Base-by-base conservation (phyloP, 2,329 filamentous ascomycete genomes). In the Aciculosporium take region DNA sequence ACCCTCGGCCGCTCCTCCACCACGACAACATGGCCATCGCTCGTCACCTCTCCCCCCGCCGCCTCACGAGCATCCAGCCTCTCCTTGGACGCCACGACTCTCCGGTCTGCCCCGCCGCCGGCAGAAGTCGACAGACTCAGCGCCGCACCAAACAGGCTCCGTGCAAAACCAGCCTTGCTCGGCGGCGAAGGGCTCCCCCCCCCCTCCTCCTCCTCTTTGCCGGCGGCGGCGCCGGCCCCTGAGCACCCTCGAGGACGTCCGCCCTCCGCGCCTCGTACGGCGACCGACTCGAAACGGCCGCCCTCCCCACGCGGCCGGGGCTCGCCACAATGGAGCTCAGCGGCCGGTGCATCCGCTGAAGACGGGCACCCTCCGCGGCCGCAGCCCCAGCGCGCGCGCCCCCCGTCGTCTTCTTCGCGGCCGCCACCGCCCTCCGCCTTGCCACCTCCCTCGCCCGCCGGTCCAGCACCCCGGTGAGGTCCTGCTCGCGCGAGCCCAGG, bases 391-490 rank as follows among this genome's bases (percentile, higher is more conserved):
- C 38, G 15, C 29, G 18, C 21, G 33, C 21, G 17, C 40, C 41
- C 37, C 45, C 50, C 39, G 51, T 51, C 24, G 43, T 41, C 12
- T 49, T 52, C 40, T 64, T 62, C n/a, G 60, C 58, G 12, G 65
- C 63, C 40, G 62, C 64, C 43, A 64, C 63, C 5, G 62, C 60
- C 36, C 71, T 63, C 13, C 69, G 58, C 46, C 67, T 61, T 42
- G 66, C 69, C 31, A 67, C 72, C 43, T 79, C 70, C 50, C 72
- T 78, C 8, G 65, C 64, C 43, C 75, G 74, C 59, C 81, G 87
- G 46, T 84, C 79, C 35, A 91, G 63, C 23, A 95, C 60, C 23
- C 79, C 78, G 0, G 81, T 77, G 21, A 95, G 58, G 52, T 95
- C 86, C 39, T 89, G 87, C 49, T 89, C 72, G 2, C 72, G 77